Evolutionary conservation across 1,284 basidiomycete species (phyloP).

Genomic region (Sparassis latifolia): DNA sequence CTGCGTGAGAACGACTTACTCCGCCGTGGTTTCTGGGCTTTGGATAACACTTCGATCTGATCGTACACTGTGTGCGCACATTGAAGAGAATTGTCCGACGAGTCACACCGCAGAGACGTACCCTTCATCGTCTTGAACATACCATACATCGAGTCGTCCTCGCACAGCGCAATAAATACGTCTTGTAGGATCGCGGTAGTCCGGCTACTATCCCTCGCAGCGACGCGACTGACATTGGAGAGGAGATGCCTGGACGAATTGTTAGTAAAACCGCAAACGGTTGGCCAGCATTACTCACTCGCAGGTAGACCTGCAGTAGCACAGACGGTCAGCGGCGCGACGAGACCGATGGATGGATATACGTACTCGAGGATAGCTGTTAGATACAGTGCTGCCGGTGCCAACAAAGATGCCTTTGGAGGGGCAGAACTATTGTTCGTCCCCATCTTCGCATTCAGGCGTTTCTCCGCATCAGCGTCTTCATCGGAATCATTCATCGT

Average conservation of each 20-base stretch:
- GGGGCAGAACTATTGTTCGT: conserved; percentile 33
- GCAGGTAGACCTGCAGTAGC: conserved; percentile 60
- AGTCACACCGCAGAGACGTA: conserved; percentile 24
- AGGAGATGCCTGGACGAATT: conserved; percentile 64
- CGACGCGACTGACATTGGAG: conserved; percentile 76
- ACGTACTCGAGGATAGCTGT: conserved; percentile 91
- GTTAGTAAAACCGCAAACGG: not conserved
- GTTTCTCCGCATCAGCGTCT: conserved; percentile 55
- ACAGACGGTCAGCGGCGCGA: conserved; percentile 7
- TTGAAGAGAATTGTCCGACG: not conserved
- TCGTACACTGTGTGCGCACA: conserved; percentile 50
- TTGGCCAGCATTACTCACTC: conserved; percentile 49
- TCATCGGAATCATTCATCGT: conserved; percentile 80
- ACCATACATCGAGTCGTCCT: conserved; percentile 79
- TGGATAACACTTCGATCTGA: conserved; percentile 67
- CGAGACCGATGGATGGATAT: conserved; percentile 2
- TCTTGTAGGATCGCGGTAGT: conserved; percentile 72
- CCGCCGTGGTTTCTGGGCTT: conserved; percentile 48
- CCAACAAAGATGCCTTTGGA: conserved; percentile 55
- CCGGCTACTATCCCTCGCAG: conserved; percentile 77
- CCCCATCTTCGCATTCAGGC: conserved; percentile 53
- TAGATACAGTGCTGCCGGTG: conserved; percentile 81
- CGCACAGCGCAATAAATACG: conserved; percentile 80
- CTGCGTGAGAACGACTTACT: conserved; percentile 62
- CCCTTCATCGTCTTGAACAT: conserved; percentile 86